Evolutionary conservation across 2,329 filamentous ascomycete genomes (phyloP).

Genomic region (Aureobasidium melanogenum): DNA sequence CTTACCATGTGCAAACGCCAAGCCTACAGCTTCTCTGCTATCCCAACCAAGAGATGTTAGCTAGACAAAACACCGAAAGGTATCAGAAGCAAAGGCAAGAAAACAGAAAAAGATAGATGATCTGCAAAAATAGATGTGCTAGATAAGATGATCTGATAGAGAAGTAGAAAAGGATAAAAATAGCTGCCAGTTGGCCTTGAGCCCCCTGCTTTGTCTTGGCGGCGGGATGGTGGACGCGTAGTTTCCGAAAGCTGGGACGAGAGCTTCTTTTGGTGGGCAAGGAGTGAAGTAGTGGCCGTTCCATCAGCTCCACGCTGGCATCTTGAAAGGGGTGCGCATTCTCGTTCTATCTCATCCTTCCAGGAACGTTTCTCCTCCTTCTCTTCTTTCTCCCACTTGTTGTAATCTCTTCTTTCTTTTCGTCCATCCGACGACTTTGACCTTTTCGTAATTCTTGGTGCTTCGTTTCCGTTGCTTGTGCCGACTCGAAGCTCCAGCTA

Average conservation of each 20-base stretch:
- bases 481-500: not conserved
- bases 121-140: too few relatives aligned
- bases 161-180: not conserved
- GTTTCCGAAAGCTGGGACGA: not conserved
- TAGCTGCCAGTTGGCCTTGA: constrained; percentile 6
- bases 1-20: too few relatives aligned
- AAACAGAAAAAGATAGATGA: too few relatives aligned
- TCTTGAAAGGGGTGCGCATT: constrained; percentile 11
- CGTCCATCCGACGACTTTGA: not conserved
- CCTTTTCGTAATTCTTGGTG: not conserved
- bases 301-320: constrained; percentile 12
- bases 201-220: constrained; percentile 1
- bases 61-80: too few relatives aligned
- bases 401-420: constrained; percentile 7
- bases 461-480: not conserved
- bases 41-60: too few relatives aligned
- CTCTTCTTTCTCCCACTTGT: not conserved
- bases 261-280: not conserved
- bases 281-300: not conserved
- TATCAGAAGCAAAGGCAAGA: too few relatives aligned
- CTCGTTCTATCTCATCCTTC: not conserved
- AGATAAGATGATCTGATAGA: constrained; percentile 4
- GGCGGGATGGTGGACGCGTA: not conserved
- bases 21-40: too few relatives aligned
- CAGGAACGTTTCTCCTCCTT: not conserved